These are phyloP conservation scores for Decorospora gaudefroyi DNA, from an alignment of 2,329 filamentous ascomycete species.

Conservation along the genomic window DNA sequence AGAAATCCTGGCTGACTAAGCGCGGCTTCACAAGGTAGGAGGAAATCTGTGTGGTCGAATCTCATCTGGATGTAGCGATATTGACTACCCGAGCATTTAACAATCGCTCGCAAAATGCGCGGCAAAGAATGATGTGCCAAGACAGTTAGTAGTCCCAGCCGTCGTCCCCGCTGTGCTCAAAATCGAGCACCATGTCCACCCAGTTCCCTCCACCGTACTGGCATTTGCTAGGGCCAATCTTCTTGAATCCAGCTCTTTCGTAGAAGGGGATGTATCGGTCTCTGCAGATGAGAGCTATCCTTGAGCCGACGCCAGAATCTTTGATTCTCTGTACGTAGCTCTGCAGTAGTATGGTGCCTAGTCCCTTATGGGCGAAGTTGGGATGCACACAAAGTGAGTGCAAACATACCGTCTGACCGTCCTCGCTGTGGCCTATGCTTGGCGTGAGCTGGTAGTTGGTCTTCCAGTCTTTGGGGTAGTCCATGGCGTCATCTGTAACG, in stretches of 20 bases:
- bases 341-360: slow-evolving; percentile 74
- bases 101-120: too few species aligned
- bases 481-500: slow-evolving; percentile 79
- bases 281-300: slow-evolving; percentile 76
- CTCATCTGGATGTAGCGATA: too few species aligned
- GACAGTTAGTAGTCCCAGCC: slow-evolving; percentile 9
- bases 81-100: too few species aligned
- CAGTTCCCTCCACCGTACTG: slow-evolving; percentile 79
- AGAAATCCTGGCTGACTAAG: too few species aligned
- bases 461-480: slow-evolving; percentile 69
- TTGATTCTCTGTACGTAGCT: slow-evolving; percentile 78
- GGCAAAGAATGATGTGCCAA: too few species aligned
- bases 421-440: slow-evolving; percentile 69
- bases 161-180: slow-evolving; percentile 20
- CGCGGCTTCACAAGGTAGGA: too few species aligned
- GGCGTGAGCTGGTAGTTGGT: slow-evolving; percentile 46
- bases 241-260: slow-evolving; percentile 71
- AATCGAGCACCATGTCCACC: slow-evolving; percentile 71
- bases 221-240: slow-evolving; percentile 69
- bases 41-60: too few species aligned
- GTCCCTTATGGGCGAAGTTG: slow-evolving; percentile 71
- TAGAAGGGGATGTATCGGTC: slow-evolving; percentile 77
- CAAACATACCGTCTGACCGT: slow-evolving; percentile 74
- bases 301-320: slow-evolving; percentile 69
- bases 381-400: slow-evolving; percentile 83